These are phyloP conservation scores for Neonectria coccinea DNA, from an alignment of 2,329 filamentous ascomycete species.

Conservation along the genomic window DNA sequence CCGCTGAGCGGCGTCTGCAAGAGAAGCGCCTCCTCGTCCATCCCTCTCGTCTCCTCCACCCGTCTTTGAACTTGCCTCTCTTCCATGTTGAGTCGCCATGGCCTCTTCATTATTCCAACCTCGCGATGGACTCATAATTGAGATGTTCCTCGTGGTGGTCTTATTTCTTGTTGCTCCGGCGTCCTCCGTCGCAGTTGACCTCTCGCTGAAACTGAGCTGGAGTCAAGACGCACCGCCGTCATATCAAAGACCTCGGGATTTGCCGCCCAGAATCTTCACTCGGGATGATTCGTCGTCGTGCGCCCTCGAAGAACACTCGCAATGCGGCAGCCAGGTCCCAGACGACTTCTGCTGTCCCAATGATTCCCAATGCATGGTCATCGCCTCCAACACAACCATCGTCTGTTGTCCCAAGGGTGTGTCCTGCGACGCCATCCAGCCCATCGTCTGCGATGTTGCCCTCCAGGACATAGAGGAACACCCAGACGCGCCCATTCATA, in stretches of 20 bases:
- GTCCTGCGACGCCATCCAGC: constrained; percentile 35
- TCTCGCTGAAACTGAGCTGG: constrained; percentile 30
- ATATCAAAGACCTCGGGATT: constrained; percentile 9
- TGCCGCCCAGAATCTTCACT: constrained; percentile 4
- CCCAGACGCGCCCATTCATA: constrained; percentile 38
- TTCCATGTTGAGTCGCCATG: constrained; percentile 43
- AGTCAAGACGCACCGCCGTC: constrained; percentile 25
- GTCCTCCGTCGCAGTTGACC: constrained; percentile 33
- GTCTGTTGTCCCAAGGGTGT: constrained; percentile 42
- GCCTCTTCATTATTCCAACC: constrained; percentile 30
- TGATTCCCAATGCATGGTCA: constrained; percentile 35
- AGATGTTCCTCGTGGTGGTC: constrained; percentile 37
- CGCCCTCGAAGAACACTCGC: constrained; percentile 30
- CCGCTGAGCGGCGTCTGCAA: constrained; percentile 38
- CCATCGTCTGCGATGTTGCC: constrained; percentile 39
- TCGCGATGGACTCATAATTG: constrained; percentile 35
- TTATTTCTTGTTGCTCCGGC: constrained; percentile 36
- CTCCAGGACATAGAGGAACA: constrained; percentile 34
- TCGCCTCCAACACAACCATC: constrained; percentile 45
- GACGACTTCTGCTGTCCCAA: constrained; percentile 41
- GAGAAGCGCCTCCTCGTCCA: constrained; percentile 28
- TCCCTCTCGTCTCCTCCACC: constrained; percentile 23
- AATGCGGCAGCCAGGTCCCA: constrained; percentile 37
- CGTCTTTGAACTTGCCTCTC: constrained; percentile 14
- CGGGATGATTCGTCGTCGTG: constrained; percentile 34